These are phyloP conservation scores for Fusarium sp. DNA, from an alignment of 2,329 filamentous ascomycete genomes.

Conservation along the genomic window DNA sequence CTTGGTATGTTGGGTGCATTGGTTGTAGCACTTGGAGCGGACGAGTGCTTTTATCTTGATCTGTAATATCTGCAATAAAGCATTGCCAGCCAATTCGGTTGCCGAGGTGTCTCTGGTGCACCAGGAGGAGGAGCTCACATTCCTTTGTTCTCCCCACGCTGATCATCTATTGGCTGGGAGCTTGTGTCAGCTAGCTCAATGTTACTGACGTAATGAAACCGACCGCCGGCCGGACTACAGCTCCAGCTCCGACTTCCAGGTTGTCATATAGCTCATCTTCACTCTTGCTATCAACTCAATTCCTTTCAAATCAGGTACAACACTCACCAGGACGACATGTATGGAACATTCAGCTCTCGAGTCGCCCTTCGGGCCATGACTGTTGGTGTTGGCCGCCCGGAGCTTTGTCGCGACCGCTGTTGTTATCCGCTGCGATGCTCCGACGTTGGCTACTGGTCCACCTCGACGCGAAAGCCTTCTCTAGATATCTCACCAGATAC, in stretches of 20 bases:
- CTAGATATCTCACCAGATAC: slow-evolving; percentile 47
- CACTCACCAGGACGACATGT: slow-evolving; percentile 28
- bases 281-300: not conserved
- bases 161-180: slow-evolving; percentile 36
- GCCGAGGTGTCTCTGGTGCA: not conserved
- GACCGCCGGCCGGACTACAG: slow-evolving; percentile 22
- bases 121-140: slow-evolving; percentile 7
- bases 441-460: slow-evolving; percentile 33
- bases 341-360: slow-evolving; percentile 37
- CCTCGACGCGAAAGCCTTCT: slow-evolving; percentile 20
- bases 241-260: not conserved
- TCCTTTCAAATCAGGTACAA: slow-evolving; percentile 4
- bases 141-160: slow-evolving; percentile 28
- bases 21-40: not conserved
- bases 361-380: slow-evolving; percentile 42
- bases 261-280: not conserved
- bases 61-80: slow-evolving; percentile 20
- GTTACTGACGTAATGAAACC: slow-evolving; percentile 36
- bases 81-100: slow-evolving; percentile 11
- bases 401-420: slow-evolving; percentile 42
- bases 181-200: slow-evolving; percentile 15
- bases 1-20: slow-evolving; percentile 6
- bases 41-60: not conserved
- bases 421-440: slow-evolving; percentile 47
- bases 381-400: slow-evolving; percentile 45